A percentile compares a stretch with the other conserved stretches of the same genome.
Evolutionary conservation across 495 filamentous ascomycete species (phyloP).

Genomic region (Neurospora pannonica): DNA sequence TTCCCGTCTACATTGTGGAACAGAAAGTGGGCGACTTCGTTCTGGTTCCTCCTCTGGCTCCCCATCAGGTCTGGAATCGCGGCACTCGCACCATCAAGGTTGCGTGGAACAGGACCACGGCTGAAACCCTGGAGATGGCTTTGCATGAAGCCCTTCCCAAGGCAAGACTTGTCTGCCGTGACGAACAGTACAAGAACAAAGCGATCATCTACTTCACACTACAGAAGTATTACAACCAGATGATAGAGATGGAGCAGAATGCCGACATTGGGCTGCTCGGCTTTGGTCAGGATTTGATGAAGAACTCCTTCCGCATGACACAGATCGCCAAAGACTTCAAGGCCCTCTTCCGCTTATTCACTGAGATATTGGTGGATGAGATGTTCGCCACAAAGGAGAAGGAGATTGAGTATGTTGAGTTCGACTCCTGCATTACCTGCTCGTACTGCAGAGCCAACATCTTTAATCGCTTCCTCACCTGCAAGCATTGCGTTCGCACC

Average conservation of each 20-base stretch:
- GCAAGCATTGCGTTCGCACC: slow-evolving; percentile 60
- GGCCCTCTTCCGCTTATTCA: slow-evolving; percentile 64
- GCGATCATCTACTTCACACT: slow-evolving; percentile 84
- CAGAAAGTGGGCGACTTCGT: slow-evolving; percentile 92
- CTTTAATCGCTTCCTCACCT: slow-evolving; percentile 94
- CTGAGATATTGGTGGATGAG: slow-evolving; percentile 70
- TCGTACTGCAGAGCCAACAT: slow-evolving; percentile 95
- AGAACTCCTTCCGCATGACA: slow-evolving; percentile 48
- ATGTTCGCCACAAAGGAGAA: slow-evolving; percentile 62
- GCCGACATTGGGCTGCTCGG: slow-evolving; percentile 30
- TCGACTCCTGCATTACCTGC: slow-evolving; percentile 84
- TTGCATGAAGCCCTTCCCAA: slow-evolving; percentile 78
- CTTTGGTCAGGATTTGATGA: slow-evolving; percentile 35
- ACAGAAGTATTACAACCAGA: slow-evolving; percentile 59
- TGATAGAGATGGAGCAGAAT: slow-evolving; percentile 43
- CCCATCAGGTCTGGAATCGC: slow-evolving; percentile 97
- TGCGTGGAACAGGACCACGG: slow-evolving; percentile 95
- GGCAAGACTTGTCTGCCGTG: slow-evolving; percentile 86
- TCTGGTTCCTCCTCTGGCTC: slow-evolving; percentile 88
- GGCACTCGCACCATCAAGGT: slow-evolving; percentile 93
- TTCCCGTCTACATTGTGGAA: slow-evolving; percentile 85
- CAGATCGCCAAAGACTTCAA: slow-evolving; percentile 71
- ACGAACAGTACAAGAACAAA: slow-evolving; percentile 98
- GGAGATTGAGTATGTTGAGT: slow-evolving; percentile 60
- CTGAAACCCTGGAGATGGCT: slow-evolving; percentile 78